Percentiles rank a stretch among this genome's conserved stretches.
Conservation (phyloP, 768 basidiomycete species). For the Russula abietina region DNA sequence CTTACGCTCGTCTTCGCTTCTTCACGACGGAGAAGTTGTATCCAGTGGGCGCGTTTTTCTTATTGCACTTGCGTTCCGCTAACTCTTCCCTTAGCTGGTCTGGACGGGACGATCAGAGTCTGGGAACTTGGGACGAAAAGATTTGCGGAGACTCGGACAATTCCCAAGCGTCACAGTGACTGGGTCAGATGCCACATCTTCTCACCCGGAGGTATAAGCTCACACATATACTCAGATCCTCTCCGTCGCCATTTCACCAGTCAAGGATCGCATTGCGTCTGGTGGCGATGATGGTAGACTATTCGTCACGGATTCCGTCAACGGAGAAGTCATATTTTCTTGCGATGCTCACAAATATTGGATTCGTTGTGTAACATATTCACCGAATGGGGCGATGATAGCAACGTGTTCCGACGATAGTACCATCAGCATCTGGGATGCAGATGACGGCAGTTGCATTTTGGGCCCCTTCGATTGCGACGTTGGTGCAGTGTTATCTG, state of each 20-base stretch:
- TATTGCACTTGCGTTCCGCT: not conserved
- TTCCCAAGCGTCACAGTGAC: slow-evolving; percentile 1
- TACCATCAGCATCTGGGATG: slow-evolving; percentile 21
- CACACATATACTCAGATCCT: not conserved
- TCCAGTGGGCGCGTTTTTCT: not conserved
- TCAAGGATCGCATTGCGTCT: not conserved
- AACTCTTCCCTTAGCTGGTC: not conserved
- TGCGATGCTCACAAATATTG: not conserved
- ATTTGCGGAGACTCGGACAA: not conserved
- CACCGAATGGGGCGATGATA: slow-evolving; percentile 18
- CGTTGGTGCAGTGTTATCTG: not conserved
- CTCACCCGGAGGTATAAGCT: not conserved
- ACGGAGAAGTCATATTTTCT: not conserved
- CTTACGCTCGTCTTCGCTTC: not conserved
- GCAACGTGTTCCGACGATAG: slow-evolving; percentile 22
- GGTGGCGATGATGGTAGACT: slow-evolving; percentile 11
- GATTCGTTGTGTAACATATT: slow-evolving; percentile 21
- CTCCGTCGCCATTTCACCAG: slow-evolving; percentile 1
- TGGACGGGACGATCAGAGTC: slow-evolving; percentile 15
- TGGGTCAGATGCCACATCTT: slow-evolving; percentile 1
- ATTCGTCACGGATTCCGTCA: not conserved
- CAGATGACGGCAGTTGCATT: not conserved
- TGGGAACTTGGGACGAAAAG: not conserved
- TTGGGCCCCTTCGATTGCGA: not conserved
- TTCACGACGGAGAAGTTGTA: not conserved